A percentile compares a stretch with the other conserved stretches of the same genome.
Conservation (phyloP, 2,329 filamentous ascomycete species). For the Trichoderma sp. region DNA sequence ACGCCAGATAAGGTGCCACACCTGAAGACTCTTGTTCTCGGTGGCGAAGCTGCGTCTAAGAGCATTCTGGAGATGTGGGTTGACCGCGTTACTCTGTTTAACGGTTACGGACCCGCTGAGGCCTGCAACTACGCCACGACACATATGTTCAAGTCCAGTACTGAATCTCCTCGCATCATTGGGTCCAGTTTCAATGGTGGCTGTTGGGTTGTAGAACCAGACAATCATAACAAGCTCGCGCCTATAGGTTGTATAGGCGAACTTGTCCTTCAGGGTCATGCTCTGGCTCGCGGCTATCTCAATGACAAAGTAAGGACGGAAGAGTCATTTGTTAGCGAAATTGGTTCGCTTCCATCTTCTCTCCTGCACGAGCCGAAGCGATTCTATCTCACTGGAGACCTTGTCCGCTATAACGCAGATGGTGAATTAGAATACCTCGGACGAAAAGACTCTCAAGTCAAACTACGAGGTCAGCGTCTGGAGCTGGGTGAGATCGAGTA, state of each 20-base stretch:
- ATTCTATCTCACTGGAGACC: constrained; percentile 46
- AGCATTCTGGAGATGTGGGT: constrained; percentile 4
- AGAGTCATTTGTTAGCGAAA: constrained; percentile 47
- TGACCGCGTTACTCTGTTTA: constrained; percentile 34
- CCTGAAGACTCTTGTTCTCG: constrained; percentile 15
- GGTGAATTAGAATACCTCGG: constrained; percentile 43
- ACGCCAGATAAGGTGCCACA: constrained; percentile 12
- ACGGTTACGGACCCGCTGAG: constrained; percentile 44
- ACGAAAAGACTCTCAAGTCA: constrained; percentile 55
- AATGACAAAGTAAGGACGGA: constrained; percentile 40
- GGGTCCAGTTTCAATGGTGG: constrained; percentile 16
- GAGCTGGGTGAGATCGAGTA: constrained; percentile 38
- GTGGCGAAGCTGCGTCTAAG: constrained; percentile 12
- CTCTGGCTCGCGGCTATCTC: constrained; percentile 48
- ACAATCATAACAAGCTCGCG: constrained; percentile 23
- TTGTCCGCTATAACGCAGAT: constrained; percentile 39
- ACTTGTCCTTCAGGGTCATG: constrained; percentile 40
- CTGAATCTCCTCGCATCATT: constrained; percentile 2
- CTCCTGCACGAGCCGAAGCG: constrained; percentile 11
- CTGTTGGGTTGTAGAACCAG: constrained; percentile 25
- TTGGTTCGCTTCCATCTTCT: constrained; percentile 4
- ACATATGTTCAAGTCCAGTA: background rate
- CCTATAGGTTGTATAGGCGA: constrained; percentile 31
- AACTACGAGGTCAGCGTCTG: constrained; percentile 53
- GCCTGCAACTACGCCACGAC: constrained; percentile 29